Conservation (phyloP, 106 monocot species). For the Dendrobium chrysotoxum region DNA sequence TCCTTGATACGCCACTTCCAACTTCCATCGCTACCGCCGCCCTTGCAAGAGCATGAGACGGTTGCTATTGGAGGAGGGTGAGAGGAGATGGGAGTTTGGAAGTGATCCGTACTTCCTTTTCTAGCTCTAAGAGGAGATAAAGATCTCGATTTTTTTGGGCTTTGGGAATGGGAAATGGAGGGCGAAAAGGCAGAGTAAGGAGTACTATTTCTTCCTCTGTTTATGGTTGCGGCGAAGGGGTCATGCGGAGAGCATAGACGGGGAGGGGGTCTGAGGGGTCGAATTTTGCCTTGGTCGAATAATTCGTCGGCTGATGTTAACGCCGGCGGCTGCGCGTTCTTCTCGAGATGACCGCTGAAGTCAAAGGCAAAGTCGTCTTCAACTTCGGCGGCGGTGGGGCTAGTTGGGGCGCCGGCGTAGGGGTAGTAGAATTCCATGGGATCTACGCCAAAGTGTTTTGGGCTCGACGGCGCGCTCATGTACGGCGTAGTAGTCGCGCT, state of each 20-base stretch:
- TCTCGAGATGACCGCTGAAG: not conserved
- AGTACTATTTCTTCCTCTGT: not conserved
- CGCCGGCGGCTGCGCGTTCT: not conserved
- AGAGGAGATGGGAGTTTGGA: not conserved
- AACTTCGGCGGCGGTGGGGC: not conserved
- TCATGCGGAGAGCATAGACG: not conserved
- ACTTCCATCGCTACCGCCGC: not conserved
- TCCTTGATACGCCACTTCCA: constrained; percentile 1
- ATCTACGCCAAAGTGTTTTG: not conserved
- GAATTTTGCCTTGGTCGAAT: constrained; percentile 55
- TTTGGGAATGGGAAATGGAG: not conserved
- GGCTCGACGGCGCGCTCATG: constrained; percentile 36
- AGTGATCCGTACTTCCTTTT: not conserved
- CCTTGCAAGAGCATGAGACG: not conserved
- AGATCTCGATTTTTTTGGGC: constrained; percentile 32
- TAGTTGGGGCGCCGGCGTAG: not conserved
- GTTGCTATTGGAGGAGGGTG: too few relatives aligned
- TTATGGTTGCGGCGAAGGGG: not conserved
- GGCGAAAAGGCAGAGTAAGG: too few relatives aligned
- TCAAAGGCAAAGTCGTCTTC: not conserved
- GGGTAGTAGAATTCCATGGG: not conserved
- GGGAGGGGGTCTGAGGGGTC: constrained; percentile 40
- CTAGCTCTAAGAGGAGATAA: constrained; percentile 20
- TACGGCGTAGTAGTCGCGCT: constrained; percentile 24
- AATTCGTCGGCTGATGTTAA: constrained; percentile 51